Base-by-base conservation (phyloP, 177 flowering plant genomes). In the Telopea speciosissima region DNA sequence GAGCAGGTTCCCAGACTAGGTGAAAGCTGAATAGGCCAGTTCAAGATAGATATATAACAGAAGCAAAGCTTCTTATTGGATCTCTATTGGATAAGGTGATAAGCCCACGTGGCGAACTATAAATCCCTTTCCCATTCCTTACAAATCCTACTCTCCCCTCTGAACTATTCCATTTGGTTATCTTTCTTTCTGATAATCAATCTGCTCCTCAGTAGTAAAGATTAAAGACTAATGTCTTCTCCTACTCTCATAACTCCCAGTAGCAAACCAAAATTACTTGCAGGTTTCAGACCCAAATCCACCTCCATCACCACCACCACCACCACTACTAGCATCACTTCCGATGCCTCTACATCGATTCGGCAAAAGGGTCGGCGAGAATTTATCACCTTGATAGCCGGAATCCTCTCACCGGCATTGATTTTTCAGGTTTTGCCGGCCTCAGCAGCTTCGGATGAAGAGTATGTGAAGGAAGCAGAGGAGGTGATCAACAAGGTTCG, bases 401-500 rank as follows among this genome's bases (percentile, higher is more conserved):
- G 74, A 21, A 24, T 73, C 12, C 61, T 74, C 19, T 63, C 81
- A 2, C 71, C 74, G 0, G 17, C 78, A 0, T 25, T 68, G 52
- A 59, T 83, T 14, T 61, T 75, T n/a, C 77, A 79, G 0, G 62
- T 65, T 9, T 12, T 75, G 0, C 74, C 87, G 8, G 84, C 96
- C 44, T 54, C 33, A 31, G 97, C 97, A 0, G 84, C 81, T 1
- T 72, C 81, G 0, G 96, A 95, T 54, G 92, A 90, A 0, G 99
- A 95, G 70, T 95, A 95, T 73, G 84, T 84, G 40, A 89, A 85
- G 69, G 97, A 95, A 66, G 87, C 97, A 0, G 79, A 65, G 68
- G 90, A 88, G 44, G 93, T 95, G 76, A 92, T 95, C 77, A 81
- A 59, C 76, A 95, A 87, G 85, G 84, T 95, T 5, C 81, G 89